Conservation (phyloP, 2,329 filamentous ascomycete species). For the Apiospora aurea region DNA sequence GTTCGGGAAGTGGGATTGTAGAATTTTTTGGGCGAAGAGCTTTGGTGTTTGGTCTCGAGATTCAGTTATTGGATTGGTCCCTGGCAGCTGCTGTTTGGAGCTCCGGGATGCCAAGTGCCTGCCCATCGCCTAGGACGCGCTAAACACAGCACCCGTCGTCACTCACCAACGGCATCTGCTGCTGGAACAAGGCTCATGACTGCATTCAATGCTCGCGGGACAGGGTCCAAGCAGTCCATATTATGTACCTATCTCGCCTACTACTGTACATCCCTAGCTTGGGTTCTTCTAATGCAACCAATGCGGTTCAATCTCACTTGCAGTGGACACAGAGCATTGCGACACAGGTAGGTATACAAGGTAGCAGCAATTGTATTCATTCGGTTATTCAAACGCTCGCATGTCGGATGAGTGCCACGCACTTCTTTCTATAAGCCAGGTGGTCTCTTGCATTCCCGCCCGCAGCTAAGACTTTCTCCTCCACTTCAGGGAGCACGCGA, state of each 20-base stretch:
- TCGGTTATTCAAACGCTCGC: neutral
- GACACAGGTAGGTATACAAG: neutral
- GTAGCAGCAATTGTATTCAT: neutral
- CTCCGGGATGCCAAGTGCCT: neutral
- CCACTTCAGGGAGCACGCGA: conserved; percentile 1
- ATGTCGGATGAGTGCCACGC: neutral
- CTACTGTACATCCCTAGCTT: neutral
- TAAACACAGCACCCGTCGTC: neutral
- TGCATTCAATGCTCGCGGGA: neutral
- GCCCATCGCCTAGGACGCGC: neutral
- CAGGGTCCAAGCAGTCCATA: neutral
- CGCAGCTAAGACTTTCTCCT: conserved; percentile 11
- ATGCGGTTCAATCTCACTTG: neutral
- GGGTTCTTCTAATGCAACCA: neutral
- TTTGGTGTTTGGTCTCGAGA: conserved; percentile 15
- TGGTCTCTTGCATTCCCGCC: conserved; percentile 14
- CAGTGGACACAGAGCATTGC: neutral
- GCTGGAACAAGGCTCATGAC: neutral
- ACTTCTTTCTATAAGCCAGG: conserved; percentile 17
- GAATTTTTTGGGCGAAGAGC: conserved; percentile 13
- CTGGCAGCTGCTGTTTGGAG: conserved; percentile 10
- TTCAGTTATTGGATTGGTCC: conserved; percentile 4
- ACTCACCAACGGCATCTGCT: neutral
- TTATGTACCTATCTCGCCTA: no score
- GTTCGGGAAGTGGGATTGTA: neutral